Evolutionary conservation across 1,284 basidiomycete genomes (phyloP).

Genomic region (Wolfiporia cocos): DNA sequence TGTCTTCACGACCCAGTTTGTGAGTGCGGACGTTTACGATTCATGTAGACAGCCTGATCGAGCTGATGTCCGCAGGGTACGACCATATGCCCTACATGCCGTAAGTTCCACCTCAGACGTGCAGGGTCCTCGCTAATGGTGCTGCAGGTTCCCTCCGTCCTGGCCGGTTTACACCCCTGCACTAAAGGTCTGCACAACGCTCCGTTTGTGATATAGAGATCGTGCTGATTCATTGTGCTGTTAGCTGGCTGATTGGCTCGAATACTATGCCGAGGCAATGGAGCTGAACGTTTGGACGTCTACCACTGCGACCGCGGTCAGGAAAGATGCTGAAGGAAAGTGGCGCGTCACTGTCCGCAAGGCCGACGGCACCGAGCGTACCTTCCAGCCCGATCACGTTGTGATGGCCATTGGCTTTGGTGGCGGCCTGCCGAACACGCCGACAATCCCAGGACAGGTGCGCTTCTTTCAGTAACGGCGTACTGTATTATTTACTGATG

Average conservation of each 20-base stretch:
- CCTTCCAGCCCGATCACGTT: conserved; percentile 50
- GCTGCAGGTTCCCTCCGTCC: conserved; percentile 43
- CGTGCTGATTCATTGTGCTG: conserved; percentile 7
- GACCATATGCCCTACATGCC: conserved; percentile 50
- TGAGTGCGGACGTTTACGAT: conserved; percentile 33
- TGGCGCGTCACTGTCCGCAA: conserved; percentile 50
- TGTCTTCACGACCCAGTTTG: conserved; percentile 64
- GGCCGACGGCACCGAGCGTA: conserved; percentile 34
- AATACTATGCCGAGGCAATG: conserved; percentile 56
- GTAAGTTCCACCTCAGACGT: conserved; percentile 15
- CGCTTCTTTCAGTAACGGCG: no score
- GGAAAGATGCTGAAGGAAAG: conserved; percentile 39
- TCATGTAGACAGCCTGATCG: no score
- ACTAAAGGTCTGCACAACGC: conserved; percentile 34
- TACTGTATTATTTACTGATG: no score
- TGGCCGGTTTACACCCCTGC: conserved; percentile 63
- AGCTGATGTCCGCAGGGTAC: conserved; percentile 43
- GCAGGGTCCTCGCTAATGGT: conserved; percentile 1
- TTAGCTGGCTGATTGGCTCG: conserved; percentile 64
- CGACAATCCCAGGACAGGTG: conserved; percentile 39
- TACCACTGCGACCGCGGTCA: conserved; percentile 37
- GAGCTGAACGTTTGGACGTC: conserved; percentile 66
- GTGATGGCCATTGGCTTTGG: conserved; percentile 59
- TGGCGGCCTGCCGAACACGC: conserved; percentile 42
- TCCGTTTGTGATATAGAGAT: background rate